Evolutionary conservation across 176 grass and related monocot genomes (phyloP).

Genomic region (Triticum aestivum): IWGSC_CS_RefSeq_v2.1 NC_057809.1:111035653-111036152

Average conservation of each 20-base stretch:
- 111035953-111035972: constrained; percentile 10
- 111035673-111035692: background rate
- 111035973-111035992: constrained; percentile 12
- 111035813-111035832: background rate
- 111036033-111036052: constrained; percentile 23
- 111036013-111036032: constrained; percentile 36
- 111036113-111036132: background rate
- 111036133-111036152: background rate
- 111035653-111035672: background rate
- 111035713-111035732: no score
- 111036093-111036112: background rate
- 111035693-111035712: no score
- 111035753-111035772: no score
- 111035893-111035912: constrained; percentile 17
- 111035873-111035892: constrained; percentile 15
- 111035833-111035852: constrained; percentile 27
- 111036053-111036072: background rate
- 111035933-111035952: background rate
- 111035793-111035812: background rate
- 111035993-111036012: constrained; percentile 13
- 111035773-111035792: no score
- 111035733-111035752: no score
- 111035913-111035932: constrained; percentile 23
- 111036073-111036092: background rate
- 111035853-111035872: background rate